phyloP scores from a whole-genome alignment of 2,329 filamentous ascomycete genomes.

The Fusarium stilboides region DNA sequence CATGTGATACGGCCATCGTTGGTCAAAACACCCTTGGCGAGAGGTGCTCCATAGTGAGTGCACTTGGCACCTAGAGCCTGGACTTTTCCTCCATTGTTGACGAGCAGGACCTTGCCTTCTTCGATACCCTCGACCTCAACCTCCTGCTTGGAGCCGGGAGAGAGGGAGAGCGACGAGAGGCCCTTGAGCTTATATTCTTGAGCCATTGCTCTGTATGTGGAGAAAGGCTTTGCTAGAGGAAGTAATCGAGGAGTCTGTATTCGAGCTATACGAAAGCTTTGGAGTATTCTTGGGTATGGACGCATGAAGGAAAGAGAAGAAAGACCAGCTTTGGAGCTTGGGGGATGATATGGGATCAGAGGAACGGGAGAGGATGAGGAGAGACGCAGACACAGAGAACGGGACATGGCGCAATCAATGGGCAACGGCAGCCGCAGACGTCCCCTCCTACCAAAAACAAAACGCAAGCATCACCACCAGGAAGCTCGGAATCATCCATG shows the following conservation, averaged over 20 bases:
- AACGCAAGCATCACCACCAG: conserved; percentile 37
- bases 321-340: conserved; percentile 6
- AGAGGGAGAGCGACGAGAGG: conserved; percentile 80
- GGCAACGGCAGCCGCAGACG: conserved; percentile 11
- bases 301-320: conserved; percentile 34
- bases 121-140: conserved; percentile 92
- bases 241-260: conserved; percentile 27
- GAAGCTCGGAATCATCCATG: conserved; percentile 41
- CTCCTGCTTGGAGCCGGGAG: conserved; percentile 87
- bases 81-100: conserved; percentile 82
- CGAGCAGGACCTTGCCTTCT: conserved; percentile 86
- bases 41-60: conserved; percentile 91
- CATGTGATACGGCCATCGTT: conserved; percentile 88
- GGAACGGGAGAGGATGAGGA: conserved; percentile 19
- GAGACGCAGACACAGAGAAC: conserved; percentile 16
- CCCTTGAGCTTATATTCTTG: conserved; percentile 81
- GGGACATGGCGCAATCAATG: conserved; percentile 35
- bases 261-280: conserved; percentile 32
- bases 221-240: conserved; percentile 40
- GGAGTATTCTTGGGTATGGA: conserved; percentile 26
- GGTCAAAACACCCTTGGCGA: conserved; percentile 88
- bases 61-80: conserved; percentile 89
- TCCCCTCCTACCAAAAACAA: conserved; percentile 10
- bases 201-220: conserved; percentile 61
- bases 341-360: conserved; percentile 14